Conservation (phyloP, 306 rosid genomes). For the Sicyos edulis region DNA sequence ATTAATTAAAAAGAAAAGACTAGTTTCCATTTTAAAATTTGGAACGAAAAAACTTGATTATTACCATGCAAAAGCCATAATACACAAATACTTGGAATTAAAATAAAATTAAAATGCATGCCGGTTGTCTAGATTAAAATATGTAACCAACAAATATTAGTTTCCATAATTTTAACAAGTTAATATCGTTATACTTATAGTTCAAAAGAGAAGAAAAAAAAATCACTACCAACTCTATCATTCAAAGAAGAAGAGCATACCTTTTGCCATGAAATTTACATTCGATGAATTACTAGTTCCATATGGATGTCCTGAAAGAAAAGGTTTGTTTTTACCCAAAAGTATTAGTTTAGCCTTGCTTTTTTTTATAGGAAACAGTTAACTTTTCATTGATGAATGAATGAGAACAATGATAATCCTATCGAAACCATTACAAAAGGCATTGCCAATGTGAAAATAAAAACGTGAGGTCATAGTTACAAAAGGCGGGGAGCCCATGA, state of each 20-base stretch:
- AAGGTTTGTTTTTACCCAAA: conserved; percentile 42
- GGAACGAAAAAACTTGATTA: neutral
- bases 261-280: conserved; percentile 78
- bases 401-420: no score
- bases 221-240: conserved; percentile 1
- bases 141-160: neutral
- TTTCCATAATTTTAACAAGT: neutral
- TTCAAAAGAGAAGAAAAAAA: neutral
- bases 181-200: neutral
- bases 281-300: conserved; percentile 67
- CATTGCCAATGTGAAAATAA: no score
- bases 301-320: conserved; percentile 86
- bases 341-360: conserved; percentile 32
- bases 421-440: no score
- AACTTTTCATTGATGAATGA: no score
- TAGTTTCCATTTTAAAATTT: neutral
- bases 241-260: conserved; percentile 45
- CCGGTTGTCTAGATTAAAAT: neutral
- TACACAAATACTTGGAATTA: neutral
- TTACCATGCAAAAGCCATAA: neutral
- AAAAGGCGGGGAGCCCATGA: no score
- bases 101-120: neutral
- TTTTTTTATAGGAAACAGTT: no score
- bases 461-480: no score
- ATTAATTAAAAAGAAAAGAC: neutral